phyloP scores from a whole-genome alignment of 1,284 basidiomycete species.

The Phellopilus nigrolimitatus region DNA sequence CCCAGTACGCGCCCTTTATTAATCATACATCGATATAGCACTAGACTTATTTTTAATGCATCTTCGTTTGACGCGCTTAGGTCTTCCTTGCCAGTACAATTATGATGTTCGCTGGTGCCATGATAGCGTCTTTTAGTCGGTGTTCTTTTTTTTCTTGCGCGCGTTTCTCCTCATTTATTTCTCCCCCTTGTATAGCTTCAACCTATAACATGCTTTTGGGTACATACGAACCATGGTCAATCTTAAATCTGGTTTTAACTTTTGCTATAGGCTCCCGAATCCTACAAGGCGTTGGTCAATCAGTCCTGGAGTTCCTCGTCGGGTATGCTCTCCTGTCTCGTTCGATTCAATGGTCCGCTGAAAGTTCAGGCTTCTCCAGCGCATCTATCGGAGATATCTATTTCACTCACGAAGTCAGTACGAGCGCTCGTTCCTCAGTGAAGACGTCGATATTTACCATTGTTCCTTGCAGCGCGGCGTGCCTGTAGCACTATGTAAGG shows the following conservation, averaged over 20 bases:
- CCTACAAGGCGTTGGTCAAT: constrained; percentile 31
- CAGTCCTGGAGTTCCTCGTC: constrained; percentile 31
- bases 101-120: constrained; percentile 22
- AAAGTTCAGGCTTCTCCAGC: constrained; percentile 1
- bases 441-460: background rate
- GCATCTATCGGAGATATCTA: constrained; percentile 24
- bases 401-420: constrained; percentile 25
- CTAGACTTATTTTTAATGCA: background rate
- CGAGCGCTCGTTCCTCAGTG: constrained; percentile 3
- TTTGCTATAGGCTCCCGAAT: constrained; percentile 23
- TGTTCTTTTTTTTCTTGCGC: background rate
- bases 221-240: no score
- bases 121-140: constrained; percentile 22
- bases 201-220: constrained; percentile 22
- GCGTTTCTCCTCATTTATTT: background rate
- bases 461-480: constrained; percentile 17
- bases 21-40: background rate
- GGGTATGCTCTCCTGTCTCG: constrained; percentile 11
- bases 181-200: constrained; percentile 19
- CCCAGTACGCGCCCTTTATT: constrained; percentile 4
- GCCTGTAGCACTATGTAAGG: constrained; percentile 21
- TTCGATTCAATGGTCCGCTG: background rate
- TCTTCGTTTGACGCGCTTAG: background rate
- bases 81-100: constrained; percentile 23
- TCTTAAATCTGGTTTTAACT: background rate